Percentiles rank a stretch among this genome's conserved stretches.
phyloP scores from a whole-genome alignment of 2,329 filamentous ascomycete genomes.

The Paraphoma chrysanthemicola region DNA sequence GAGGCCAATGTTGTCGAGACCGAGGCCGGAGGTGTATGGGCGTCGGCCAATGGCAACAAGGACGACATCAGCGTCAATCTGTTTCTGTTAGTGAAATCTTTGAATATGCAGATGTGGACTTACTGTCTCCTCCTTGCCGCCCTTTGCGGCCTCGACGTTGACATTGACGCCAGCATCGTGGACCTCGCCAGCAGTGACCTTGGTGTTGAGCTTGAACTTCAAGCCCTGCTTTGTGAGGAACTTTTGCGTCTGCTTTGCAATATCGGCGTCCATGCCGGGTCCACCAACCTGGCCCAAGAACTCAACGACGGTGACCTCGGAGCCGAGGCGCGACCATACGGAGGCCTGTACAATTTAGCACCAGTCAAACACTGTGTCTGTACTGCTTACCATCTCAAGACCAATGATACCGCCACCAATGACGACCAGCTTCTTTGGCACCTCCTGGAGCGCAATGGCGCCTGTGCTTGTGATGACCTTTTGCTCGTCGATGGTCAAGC shows the following conservation, averaged over 20 bases:
- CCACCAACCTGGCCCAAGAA: conserved; percentile 96
- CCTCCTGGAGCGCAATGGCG: conserved; percentile 84
- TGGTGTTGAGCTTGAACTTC: conserved; percentile 97
- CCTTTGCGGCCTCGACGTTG: conserved; percentile 89
- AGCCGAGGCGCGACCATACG: conserved; percentile 92
- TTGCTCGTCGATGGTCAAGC: conserved; percentile 96
- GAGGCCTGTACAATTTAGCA: conserved; percentile 64
- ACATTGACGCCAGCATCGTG: conserved; percentile 80
- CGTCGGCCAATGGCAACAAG: conserved; percentile 96
- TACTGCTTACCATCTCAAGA: conserved; percentile 80
- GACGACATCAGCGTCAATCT: conserved; percentile 94
- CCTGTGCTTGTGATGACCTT: conserved; percentile 96
- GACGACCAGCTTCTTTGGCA: conserved; percentile 95
- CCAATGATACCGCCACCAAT: conserved; percentile 99
- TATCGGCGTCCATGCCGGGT: conserved; percentile 94
- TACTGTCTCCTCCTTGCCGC: conserved; percentile 91
- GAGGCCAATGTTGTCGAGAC: conserved; percentile 90
- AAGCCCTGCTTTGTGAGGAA: conserved; percentile 95
- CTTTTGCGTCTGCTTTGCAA: conserved; percentile 91
- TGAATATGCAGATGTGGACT: conserved; percentile 44
- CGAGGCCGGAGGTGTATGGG: conserved; percentile 90
- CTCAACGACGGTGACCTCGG: conserved; percentile 97
- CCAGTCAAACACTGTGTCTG: conserved; percentile 2
- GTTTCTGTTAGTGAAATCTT: conserved; percentile 23
- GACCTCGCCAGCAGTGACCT: conserved; percentile 86